phyloP scores from a whole-genome alignment of 2,329 filamentous ascomycete species.

The Tricladium varicosporioides region DNA sequence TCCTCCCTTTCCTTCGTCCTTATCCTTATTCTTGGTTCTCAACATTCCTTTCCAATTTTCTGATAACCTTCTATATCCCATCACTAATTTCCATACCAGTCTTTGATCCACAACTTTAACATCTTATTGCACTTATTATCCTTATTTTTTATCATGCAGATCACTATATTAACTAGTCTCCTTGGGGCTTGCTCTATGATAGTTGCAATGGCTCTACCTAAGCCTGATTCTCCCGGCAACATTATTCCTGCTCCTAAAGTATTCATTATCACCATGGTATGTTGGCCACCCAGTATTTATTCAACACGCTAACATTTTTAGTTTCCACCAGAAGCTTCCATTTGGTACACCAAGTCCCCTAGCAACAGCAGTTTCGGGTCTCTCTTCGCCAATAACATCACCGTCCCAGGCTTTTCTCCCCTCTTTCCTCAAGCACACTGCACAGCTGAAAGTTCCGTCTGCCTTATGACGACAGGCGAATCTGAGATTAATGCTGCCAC shows the following conservation, averaged over 20 bases:
- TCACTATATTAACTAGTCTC: too few relatives aligned
- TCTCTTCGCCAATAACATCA: conserved; percentile 51
- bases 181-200: too few relatives aligned
- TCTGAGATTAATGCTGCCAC: conserved; percentile 71
- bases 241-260: background rate
- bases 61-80: too few relatives aligned
- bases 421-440: conserved; percentile 61
- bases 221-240: too few relatives aligned
- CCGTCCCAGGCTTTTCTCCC: conserved; percentile 59
- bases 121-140: too few relatives aligned
- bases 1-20: too few relatives aligned
- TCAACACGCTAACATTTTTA: background rate
- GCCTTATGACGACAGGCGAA: conserved; percentile 56
- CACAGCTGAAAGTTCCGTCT: conserved; percentile 55
- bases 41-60: too few relatives aligned
- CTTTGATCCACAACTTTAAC: too few relatives aligned
- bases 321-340: conserved; percentile 5
- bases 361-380: conserved; percentile 46
- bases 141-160: too few relatives aligned
- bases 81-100: too few relatives aligned
- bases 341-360: background rate
- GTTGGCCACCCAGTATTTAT: background rate
- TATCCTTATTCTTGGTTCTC: too few relatives aligned
- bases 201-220: too few relatives aligned
- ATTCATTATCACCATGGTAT: conserved; percentile 7